These are phyloP conservation scores for Corrigiola litoralis DNA, from an alignment of 179 eudicot genomes.

Conservation along the genomic window DNA sequence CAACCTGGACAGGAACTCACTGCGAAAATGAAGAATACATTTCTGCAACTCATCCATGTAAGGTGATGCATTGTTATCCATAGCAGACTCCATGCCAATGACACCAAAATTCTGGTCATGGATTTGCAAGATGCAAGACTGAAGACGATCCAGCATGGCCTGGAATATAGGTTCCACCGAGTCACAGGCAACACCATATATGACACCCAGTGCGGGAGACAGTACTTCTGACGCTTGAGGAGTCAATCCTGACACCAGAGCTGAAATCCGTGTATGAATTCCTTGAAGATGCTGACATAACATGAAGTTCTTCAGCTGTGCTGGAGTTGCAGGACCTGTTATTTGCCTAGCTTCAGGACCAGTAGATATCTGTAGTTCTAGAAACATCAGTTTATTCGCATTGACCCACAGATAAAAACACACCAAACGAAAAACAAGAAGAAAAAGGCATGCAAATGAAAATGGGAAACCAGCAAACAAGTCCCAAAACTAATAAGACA, in stretches of 20 bases:
- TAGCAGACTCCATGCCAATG: conserved; percentile 61
- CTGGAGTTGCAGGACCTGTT: conserved; percentile 75
- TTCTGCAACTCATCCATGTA: conserved; percentile 90
- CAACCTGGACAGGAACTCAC: conserved; percentile 66
- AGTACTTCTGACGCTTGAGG: conserved; percentile 62
- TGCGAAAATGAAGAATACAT: conserved; percentile 70
- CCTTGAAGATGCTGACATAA: conserved; percentile 89
- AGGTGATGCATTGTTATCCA: conserved; percentile 78
- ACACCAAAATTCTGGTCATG: conserved; percentile 73
- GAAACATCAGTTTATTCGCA: background rate
- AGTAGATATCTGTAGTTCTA: conserved; percentile 66
- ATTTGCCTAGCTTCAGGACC: conserved; percentile 96
- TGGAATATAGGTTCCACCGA: conserved; percentile 80
- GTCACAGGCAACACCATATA: conserved; percentile 83
- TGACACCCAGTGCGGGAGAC: conserved; percentile 66
- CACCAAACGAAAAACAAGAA: background rate
- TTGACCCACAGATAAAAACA: background rate
- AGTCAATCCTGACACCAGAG: conserved; percentile 47
- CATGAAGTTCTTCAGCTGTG: conserved; percentile 78
- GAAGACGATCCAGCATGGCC: conserved; percentile 83
- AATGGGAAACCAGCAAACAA: background rate
- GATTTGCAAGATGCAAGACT: conserved; percentile 82
- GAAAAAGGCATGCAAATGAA: background rate
- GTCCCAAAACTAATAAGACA: too few species aligned
- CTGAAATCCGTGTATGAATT: conserved; percentile 60